Percentiles rank a stretch among this genome's conserved stretches.
Evolutionary conservation across 768 basidiomycete species (phyloP).

Genomic region (Pleurotus ostreatus): DNA sequence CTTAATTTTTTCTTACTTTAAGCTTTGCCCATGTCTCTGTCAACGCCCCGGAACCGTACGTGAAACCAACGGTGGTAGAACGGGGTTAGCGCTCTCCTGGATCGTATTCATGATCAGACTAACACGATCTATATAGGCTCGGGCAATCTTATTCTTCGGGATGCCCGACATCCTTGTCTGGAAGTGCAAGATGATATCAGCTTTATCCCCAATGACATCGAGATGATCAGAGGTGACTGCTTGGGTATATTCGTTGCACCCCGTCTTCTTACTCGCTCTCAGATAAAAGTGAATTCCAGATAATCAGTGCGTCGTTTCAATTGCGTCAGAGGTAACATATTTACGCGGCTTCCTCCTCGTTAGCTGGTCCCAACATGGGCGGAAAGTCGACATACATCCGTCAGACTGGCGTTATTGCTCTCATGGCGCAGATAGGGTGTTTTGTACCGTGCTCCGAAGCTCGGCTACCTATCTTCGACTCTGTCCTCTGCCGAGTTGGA

Average conservation of each 20-base stretch:
- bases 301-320: conserved; percentile 63
- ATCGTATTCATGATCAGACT: background rate
- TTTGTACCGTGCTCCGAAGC: conserved; percentile 93
- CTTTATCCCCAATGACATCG: conserved; percentile 94
- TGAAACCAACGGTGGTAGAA: conserved; percentile 77
- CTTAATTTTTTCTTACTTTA: background rate
- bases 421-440: conserved; percentile 94
- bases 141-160: conserved; percentile 75
- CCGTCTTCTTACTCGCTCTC: background rate
- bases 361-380: conserved; percentile 98
- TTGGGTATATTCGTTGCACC: background rate
- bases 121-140: conserved; percentile 43
- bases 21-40: conserved; percentile 92
- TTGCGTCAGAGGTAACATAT: background rate
- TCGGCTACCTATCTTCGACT: conserved; percentile 89
- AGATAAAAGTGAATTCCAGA: conserved; percentile 90
- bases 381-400: conserved; percentile 98
- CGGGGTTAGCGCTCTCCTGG: conserved; percentile 51
- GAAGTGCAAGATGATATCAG: conserved; percentile 94
- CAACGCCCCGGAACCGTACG: conserved; percentile 82
- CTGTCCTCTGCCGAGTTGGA: conserved; percentile 91
- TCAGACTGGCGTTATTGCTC: conserved; percentile 90
- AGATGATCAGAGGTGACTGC: conserved; percentile 80
- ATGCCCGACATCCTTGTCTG: conserved; percentile 93
- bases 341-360: background rate